Base-by-base conservation (phyloP, 768 basidiomycete species). In the Cantharellus anzutake region DNA sequence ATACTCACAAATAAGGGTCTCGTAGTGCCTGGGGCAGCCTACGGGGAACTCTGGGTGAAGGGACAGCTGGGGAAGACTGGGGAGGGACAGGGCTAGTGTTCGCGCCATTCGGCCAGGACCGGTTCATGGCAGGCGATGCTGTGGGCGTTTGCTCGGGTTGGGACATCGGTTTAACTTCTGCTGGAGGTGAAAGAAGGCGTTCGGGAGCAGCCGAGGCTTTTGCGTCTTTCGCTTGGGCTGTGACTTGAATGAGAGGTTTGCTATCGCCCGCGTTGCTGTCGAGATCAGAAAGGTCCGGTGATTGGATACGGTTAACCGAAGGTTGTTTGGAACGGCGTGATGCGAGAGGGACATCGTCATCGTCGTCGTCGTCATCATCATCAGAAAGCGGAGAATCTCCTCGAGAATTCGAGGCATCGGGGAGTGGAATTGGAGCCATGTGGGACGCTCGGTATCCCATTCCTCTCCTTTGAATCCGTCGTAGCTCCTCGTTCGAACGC, bases 401-500 rank as follows among this genome's bases (percentile, higher is more conserved):
- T 41, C 58, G 14, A 37, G 57, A 7, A 59, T 41, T 16, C 58
- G 62, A 57, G 16, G 61, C 66, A 4, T 62, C 55, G 29, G 56
- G 42, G 29, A 56, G 42, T 16, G 57, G 53, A 11, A 51, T 44
- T 37, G 48, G 48, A 37, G 59, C 61, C 40, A 62, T 50, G 59
- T 61, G 44, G 41, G 79, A 4, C 60, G 56, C 4, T 66, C 56
- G 56, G 53, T 73, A 4, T 76, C 75, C 52, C 14, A 11, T 37
- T 14, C 52, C 52, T 38, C 78, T 75, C 74, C 79, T 82, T 57
- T 77, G 70, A 35, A 70, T 71, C 38, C 74, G 71, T 67, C 78
- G 81, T 14, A 73, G 73, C 59, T 74, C 66, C 48, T 86, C 85
- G 2, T 71, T 70, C 53, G 86, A 84, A 41, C 71, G 73, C 64